phyloP scores from a whole-genome alignment of 805 yeast genomes.

The Blastobotrys attinorum region DNA sequence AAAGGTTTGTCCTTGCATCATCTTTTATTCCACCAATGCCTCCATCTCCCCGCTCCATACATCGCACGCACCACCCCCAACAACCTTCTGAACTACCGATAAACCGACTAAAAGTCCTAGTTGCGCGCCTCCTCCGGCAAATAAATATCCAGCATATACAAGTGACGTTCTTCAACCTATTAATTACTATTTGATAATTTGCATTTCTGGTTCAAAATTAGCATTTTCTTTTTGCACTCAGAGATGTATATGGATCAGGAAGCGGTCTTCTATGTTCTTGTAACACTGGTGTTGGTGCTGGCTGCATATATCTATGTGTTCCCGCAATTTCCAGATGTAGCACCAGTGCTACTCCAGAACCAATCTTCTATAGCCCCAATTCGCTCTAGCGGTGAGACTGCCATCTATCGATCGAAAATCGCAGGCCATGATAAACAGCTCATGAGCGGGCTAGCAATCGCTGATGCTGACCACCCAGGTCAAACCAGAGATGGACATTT shows the following conservation, averaged over 20 bases:
- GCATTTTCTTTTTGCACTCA: too few relatives aligned
- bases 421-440: constrained; percentile 66
- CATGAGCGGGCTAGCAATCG: constrained; percentile 58
- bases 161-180: too few relatives aligned
- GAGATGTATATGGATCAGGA: constrained; percentile 6
- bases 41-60: too few relatives aligned
- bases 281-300: constrained; percentile 4
- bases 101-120: too few relatives aligned
- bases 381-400: constrained; percentile 61
- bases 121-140: too few relatives aligned
- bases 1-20: too few relatives aligned
- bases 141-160: too few relatives aligned
- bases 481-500: constrained; percentile 67
- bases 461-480: constrained; percentile 44
- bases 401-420: constrained; percentile 65
- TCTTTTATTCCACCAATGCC: too few relatives aligned
- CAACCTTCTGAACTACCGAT: too few relatives aligned
- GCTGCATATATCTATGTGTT: constrained; percentile 15
- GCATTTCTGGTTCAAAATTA: too few relatives aligned
- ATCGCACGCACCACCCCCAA: too few relatives aligned
- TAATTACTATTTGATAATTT: too few relatives aligned
- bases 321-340: constrained; percentile 29
- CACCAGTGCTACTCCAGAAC: constrained; percentile 28
- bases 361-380: constrained; percentile 64
- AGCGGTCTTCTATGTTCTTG: constrained; percentile 2